phyloP scores from a whole-genome alignment of 306 rosid genomes.

The Dryas octopetala region DNA sequence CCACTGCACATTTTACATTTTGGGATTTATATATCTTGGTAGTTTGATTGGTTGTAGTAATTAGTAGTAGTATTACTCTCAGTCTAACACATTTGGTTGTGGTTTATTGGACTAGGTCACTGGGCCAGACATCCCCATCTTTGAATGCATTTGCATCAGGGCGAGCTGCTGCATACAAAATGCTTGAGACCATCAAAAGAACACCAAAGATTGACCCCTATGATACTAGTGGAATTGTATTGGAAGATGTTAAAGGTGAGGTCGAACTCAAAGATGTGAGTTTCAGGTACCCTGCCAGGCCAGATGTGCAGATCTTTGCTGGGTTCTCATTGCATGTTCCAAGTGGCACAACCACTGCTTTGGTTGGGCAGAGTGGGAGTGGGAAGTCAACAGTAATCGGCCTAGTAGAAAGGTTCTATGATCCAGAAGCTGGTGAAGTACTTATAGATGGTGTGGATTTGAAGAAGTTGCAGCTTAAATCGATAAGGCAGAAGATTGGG shows the following conservation, averaged over 20 bases:
- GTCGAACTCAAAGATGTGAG: constrained; percentile 73
- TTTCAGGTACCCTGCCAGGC: constrained; percentile 81
- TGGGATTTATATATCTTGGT: too few species aligned
- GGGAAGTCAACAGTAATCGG: constrained; percentile 86
- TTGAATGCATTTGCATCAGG: constrained; percentile 83
- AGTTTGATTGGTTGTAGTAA: too few species aligned
- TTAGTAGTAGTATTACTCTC: too few species aligned
- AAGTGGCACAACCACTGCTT: constrained; percentile 69
- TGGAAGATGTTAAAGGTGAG: constrained; percentile 67
- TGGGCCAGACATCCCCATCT: constrained; percentile 80
- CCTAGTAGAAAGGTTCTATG: constrained; percentile 80
- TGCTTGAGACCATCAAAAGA: constrained; percentile 77
- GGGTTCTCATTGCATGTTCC: constrained; percentile 75
- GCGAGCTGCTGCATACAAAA: constrained; percentile 83
- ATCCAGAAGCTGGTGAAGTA: constrained; percentile 80
- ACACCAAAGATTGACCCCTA: constrained; percentile 66
- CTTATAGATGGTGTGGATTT: constrained; percentile 72
- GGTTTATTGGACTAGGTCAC: constrained; percentile 42
- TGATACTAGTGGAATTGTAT: constrained; percentile 53
- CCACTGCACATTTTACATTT: too few species aligned
- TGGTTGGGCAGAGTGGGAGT: constrained; percentile 95
- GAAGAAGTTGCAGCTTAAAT: constrained; percentile 53
- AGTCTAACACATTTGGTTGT: background rate
- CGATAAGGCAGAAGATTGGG: constrained; percentile 83
- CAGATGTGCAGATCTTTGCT: constrained; percentile 66